Conservation (phyloP, 2,329 filamentous ascomycete genomes). For the Epichloe sibirici region DNA sequence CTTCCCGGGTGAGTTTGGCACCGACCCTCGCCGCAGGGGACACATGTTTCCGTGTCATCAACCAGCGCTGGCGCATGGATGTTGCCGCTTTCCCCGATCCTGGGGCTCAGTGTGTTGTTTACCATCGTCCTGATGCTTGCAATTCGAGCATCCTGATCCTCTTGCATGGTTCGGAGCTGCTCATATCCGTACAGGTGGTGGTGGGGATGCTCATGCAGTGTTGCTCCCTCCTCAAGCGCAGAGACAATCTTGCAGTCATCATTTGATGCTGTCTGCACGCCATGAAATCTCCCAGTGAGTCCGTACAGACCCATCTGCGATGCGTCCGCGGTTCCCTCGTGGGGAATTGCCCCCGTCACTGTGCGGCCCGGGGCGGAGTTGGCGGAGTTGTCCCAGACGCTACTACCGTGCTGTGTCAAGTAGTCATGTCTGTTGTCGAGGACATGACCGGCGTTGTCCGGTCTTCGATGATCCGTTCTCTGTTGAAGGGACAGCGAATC, state of each 20-base stretch:
- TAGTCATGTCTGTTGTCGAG: not conserved
- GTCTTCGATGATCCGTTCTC: not conserved
- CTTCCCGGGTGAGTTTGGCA: too few species aligned
- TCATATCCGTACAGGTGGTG: not conserved
- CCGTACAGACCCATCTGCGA: not conserved
- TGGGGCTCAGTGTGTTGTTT: not conserved
- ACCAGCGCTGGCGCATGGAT: not conserved
- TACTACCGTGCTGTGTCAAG: not conserved
- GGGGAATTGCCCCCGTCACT: not conserved
- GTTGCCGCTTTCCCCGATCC: not conserved
- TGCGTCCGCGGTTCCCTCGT: not conserved
- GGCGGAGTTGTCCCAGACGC: not conserved
- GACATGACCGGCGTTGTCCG: not conserved
- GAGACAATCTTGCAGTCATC: not conserved
- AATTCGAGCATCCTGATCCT: not conserved
- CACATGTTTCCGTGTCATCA: not conserved
- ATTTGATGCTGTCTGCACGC: not conserved
- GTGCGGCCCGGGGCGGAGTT: not conserved
- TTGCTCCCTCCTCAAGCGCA: not conserved
- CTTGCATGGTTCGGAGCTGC: not conserved
- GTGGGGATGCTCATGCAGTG: not conserved
- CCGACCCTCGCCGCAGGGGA: too few species aligned
- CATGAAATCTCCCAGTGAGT: not conserved
- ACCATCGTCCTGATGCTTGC: not conserved
- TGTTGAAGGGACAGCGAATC: not conserved